Conservation (phyloP, 495 filamentous ascomycete genomes). For the Oidiodendron maius region DNA sequence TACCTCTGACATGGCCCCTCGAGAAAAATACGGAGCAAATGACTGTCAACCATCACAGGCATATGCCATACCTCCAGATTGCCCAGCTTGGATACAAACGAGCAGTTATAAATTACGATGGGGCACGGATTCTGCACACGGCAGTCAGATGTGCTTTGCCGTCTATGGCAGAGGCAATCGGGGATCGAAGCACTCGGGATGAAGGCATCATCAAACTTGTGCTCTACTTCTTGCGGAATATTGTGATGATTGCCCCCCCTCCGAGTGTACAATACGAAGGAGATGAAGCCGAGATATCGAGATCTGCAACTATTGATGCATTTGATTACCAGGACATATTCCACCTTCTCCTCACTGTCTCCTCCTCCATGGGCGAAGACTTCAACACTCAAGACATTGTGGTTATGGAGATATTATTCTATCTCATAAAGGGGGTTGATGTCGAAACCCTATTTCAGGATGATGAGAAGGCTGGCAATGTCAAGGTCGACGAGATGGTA, state of each 20-base stretch:
- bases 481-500: conserved; percentile 67
- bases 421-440: conserved; percentile 86
- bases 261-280: conserved; percentile 47
- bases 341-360: conserved; percentile 73
- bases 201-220: conserved; percentile 91
- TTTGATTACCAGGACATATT: conserved; percentile 89
- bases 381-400: conserved; percentile 83
- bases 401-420: conserved; percentile 84
- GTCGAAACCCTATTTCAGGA: conserved; percentile 80
- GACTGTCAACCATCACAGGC: conserved; percentile 88
- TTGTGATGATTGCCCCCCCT: conserved; percentile 75
- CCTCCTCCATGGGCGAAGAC: conserved; percentile 87
- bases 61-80: conserved; percentile 81
- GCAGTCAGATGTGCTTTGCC: conserved; percentile 78
- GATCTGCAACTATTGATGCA: conserved; percentile 80
- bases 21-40: conserved; percentile 72
- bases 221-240: conserved; percentile 82
- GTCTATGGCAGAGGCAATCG: conserved; percentile 71
- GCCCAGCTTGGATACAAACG: conserved; percentile 87
- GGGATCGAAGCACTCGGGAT: conserved; percentile 72
- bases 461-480: conserved; percentile 58
- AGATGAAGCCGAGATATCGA: conserved; percentile 82
- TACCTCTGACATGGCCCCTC: conserved; percentile 91
- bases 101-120: conserved; percentile 74
- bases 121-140: conserved; percentile 67